Evolutionary conservation across 2,329 filamentous ascomycete species (phyloP), one percentile per base, ranked within the genome.

Genomic region (Boeremia lycopersici): DNA sequence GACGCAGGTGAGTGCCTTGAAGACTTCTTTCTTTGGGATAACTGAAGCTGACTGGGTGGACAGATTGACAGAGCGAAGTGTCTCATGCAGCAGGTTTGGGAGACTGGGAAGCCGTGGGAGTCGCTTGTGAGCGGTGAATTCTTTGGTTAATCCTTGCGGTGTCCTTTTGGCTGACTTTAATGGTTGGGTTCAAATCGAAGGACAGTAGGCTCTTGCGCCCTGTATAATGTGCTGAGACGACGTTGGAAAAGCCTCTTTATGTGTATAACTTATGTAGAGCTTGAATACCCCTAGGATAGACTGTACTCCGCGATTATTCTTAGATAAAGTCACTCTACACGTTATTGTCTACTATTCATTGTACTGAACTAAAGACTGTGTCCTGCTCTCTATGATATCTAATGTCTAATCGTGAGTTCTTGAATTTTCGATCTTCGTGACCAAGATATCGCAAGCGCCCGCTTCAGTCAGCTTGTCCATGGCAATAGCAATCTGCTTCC

Each of bases 351-450:
- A 38, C 39, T 7, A 15, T 17, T 13, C 2, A n/a, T 23, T 36
- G 28, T 15, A 6, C 4, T 2, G 12, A 38, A 10, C 35, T 11
- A 12, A 4, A 23, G 12, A 5, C 17, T 38, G 4, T 38, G 11
- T 38, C 10, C 23, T 7, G n/a, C 23, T 13, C 19, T 35, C 9
- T 23, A 23, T 23, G 19, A 23, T 10, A 25, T 28, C 17, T 33
- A 28, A 12, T 23, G 1, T 38, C 30, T 55, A 55, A 36, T 55
- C 52, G 52, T 55, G 52, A 11, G 70, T 73, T 46, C 72, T 66
- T 50, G 89, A 88, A 77, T 97, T 97, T 74, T 90, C 89, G 69
- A 97, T 91, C 72, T 90, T 88, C 48, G 93, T 81, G 19, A 96
- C 90, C 66, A 97, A 75, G 60, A 97, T 92, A 75, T 97, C 93